Conservation (phyloP, 2,329 filamentous ascomycete genomes). For the Blastomyces silverae region DNA sequence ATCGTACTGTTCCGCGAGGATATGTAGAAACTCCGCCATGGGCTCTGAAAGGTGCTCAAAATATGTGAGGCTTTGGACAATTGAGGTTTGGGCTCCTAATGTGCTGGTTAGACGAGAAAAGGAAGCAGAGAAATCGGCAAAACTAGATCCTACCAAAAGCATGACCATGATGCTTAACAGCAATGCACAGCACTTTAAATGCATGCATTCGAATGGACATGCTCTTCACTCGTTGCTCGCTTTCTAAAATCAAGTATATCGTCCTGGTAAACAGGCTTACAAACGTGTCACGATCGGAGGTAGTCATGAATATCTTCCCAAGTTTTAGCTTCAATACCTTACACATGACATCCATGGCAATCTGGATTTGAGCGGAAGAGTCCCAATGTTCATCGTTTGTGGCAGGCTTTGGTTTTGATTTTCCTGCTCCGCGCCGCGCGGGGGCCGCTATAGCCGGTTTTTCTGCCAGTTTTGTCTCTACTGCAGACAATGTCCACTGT, state of each 20-base stretch:
- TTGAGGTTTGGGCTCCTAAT: constrained; percentile 86
- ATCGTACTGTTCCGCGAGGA: constrained; percentile 93
- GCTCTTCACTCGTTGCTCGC: constrained; percentile 83
- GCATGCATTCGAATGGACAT: constrained; percentile 89
- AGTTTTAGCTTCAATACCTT: constrained; percentile 92
- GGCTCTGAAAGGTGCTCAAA: constrained; percentile 98
- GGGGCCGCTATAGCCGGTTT: constrained; percentile 68
- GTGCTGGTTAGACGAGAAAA: constrained; percentile 25
- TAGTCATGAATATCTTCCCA: constrained; percentile 88
- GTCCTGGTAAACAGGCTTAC: constrained; percentile 85
- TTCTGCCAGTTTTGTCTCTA: constrained; percentile 88
- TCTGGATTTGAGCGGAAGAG: constrained; percentile 77
- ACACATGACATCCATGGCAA: constrained; percentile 86
- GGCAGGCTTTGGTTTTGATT: constrained; percentile 62
- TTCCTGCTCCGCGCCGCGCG: constrained; percentile 67
- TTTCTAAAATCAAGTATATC: constrained; percentile 89
- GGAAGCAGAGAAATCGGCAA: not conserved
- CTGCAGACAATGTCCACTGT: constrained; percentile 91
- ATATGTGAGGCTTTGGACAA: constrained; percentile 95
- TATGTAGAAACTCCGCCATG: constrained; percentile 97
- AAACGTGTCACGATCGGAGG: constrained; percentile 92
- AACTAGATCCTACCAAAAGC: constrained; percentile 62
- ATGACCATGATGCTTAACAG: constrained; percentile 95
- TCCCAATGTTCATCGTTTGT: constrained; percentile 77
- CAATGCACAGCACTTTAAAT: constrained; percentile 93